A percentile compares a stretch with the other conserved stretches of the same genome.
These are phyloP conservation scores for Debaryomyces psychrophilus DNA, from an alignment of 1,139 yeast species.

Conservation along the genomic window DNA sequence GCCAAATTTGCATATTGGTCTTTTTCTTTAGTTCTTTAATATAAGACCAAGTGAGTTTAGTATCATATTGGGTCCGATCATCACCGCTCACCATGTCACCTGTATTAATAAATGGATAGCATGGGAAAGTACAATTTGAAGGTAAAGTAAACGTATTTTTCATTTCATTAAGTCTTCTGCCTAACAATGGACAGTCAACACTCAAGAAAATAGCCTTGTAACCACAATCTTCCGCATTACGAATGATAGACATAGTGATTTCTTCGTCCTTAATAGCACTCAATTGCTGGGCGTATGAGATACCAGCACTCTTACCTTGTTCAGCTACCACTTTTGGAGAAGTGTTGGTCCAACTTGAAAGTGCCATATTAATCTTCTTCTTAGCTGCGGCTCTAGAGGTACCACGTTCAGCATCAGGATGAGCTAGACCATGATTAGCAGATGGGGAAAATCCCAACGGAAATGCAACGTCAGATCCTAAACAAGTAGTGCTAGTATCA, in stretches of 20 bases:
- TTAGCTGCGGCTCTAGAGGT: conserved; percentile 55
- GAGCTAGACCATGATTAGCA: conserved; percentile 69
- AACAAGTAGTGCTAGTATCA: conserved; percentile 26
- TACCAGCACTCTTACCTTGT: conserved; percentile 1
- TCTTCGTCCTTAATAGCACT: conserved; percentile 4
- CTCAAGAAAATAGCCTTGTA: conserved; percentile 21
- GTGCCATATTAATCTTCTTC: conserved; percentile 41
- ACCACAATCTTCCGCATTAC: neutral
- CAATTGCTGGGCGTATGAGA: neutral
- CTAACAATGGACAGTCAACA: conserved; percentile 23
- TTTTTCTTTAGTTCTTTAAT: conserved; percentile 7
- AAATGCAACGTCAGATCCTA: conserved; percentile 26
- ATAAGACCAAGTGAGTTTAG: conserved; percentile 12
- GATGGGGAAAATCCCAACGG: conserved; percentile 72
- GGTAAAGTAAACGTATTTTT: conserved; percentile 4
- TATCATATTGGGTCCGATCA: neutral
- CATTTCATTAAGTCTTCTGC: conserved; percentile 20
- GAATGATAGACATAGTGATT: neutral
- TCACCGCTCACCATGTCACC: neutral
- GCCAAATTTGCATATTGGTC: conserved; percentile 30
- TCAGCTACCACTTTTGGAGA: neutral
- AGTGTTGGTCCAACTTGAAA: neutral
- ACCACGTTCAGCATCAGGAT: conserved; percentile 34
- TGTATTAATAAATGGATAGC: neutral
- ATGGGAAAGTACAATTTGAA: conserved; percentile 3